Evolutionary conservation across 768 basidiomycete species (phyloP).

Genomic region (Phlebiopsis gigantea): DNA sequence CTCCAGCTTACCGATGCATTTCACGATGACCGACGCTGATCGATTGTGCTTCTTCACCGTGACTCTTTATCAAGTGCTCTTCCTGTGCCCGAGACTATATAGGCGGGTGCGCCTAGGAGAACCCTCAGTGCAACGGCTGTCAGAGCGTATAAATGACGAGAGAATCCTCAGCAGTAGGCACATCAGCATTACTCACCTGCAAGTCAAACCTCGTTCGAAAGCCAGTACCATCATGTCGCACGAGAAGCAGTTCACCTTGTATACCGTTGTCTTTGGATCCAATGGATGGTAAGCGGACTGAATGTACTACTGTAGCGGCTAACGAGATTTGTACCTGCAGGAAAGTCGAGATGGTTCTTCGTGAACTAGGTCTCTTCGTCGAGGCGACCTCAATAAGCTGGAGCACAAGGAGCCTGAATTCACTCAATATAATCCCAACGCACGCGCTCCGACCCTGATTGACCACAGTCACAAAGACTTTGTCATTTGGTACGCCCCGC

Average conservation of each 20-base stretch:
- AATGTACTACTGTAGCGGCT: no score
- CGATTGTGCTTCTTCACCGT: no score
- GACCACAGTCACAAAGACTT: constrained; percentile 25
- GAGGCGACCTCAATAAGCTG: constrained; percentile 9
- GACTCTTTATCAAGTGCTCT: no score
- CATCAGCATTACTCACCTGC: no score
- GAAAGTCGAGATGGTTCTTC: constrained; percentile 14
- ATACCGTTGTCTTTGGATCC: constrained; percentile 10
- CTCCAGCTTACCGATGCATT: no score
- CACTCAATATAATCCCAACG: constrained; percentile 23
- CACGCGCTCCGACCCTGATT: constrained; percentile 28
- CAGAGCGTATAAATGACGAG: no score
- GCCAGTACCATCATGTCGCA: constrained; percentile 20
- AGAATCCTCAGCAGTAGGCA: no score
- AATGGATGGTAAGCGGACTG: constrained; percentile 16
- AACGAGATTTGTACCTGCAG: background rate
- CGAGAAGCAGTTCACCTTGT: constrained; percentile 21
- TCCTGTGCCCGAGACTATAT: no score
- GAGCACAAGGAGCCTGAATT: constrained; percentile 16
- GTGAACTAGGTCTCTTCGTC: constrained; percentile 15
- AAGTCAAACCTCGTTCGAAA: no score
- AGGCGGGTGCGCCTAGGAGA: no score
- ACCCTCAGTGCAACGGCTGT: no score
- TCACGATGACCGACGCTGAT: no score
- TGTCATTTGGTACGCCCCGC: constrained; percentile 18